A percentile compares a stretch with the other conserved stretches of the same genome.
phyloP scores from a whole-genome alignment of 192 early-diverging fungal species.

The Anaeromyces robustus region DNA sequence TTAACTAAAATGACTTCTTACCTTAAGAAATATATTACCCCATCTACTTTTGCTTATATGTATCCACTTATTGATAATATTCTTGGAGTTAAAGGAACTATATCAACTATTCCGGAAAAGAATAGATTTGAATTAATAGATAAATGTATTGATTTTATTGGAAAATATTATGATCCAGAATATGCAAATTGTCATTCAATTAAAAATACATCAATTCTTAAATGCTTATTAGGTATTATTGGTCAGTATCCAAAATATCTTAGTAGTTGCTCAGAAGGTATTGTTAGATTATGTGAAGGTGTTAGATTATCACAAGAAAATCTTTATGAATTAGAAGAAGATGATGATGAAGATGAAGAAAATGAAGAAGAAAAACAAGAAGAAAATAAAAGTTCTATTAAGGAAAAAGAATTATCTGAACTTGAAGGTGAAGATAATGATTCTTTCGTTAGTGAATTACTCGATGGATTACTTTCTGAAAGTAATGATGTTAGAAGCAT shows the following conservation, averaged over 20 bases:
- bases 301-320: neutral
- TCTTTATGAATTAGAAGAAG: constrained; percentile 1
- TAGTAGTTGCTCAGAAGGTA: constrained; percentile 14
- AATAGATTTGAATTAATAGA: neutral
- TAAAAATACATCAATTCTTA: constrained; percentile 10
- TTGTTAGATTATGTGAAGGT: constrained; percentile 6
- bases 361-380: constrained; percentile 12
- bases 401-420: neutral
- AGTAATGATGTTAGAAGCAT: constrained; percentile 52
- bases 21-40: constrained; percentile 37
- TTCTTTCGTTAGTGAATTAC: constrained; percentile 35
- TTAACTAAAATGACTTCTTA: constrained; percentile 26
- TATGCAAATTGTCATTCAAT: constrained; percentile 10
- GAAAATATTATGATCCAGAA: constrained; percentile 18
- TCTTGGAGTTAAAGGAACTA: constrained; percentile 27
- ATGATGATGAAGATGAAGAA: constrained; percentile 14
- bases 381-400: constrained; percentile 8
- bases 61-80: constrained; percentile 36
- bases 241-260: constrained; percentile 21
- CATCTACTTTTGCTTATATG: constrained; percentile 44
- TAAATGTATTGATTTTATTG: constrained; percentile 1
- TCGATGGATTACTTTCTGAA: constrained; percentile 43
- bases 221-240: constrained; percentile 17
- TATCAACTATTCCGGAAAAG: constrained; percentile 17
- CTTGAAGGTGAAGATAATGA: constrained; percentile 24